Evolutionary conservation across 495 filamentous ascomycete species (phyloP).

Genomic region (Darksidea phi): DNA sequence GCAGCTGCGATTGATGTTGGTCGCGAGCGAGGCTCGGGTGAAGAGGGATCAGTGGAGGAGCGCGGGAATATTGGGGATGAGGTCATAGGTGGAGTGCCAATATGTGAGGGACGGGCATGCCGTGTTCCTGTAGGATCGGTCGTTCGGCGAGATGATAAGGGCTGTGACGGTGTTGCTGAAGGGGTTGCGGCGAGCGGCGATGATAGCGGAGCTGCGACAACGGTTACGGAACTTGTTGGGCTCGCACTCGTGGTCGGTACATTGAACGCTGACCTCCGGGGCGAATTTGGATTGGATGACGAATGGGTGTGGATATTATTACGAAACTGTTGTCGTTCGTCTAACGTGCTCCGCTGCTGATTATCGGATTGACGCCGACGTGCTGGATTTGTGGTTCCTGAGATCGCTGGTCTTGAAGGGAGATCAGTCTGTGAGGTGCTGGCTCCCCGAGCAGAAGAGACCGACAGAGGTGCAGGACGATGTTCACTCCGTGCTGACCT

Average conservation of each 20-base stretch:
- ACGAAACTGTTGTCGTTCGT: constrained; percentile 34
- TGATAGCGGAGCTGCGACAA: constrained; percentile 15
- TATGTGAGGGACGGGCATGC: constrained; percentile 15
- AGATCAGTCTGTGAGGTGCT: constrained; percentile 62
- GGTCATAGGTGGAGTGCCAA: constrained; percentile 14
- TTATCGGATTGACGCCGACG: constrained; percentile 37
- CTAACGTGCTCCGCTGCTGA: constrained; percentile 52
- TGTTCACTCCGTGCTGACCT: constrained; percentile 29
- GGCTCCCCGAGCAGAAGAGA: constrained; percentile 42
- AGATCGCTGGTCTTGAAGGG: constrained; percentile 46
- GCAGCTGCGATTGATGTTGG: constrained; percentile 40
- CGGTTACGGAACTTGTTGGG: constrained; percentile 15
- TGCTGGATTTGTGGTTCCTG: constrained; percentile 24
- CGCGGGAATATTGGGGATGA: constrained; percentile 18
- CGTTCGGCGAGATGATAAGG: constrained; percentile 25
- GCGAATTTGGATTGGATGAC: constrained; percentile 32
- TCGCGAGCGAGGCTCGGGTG: not conserved
- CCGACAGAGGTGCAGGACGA: constrained; percentile 11
- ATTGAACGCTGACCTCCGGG: constrained; percentile 30
- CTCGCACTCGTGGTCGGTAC: constrained; percentile 17
- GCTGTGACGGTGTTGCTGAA: constrained; percentile 2
- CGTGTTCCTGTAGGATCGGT: constrained; percentile 28
- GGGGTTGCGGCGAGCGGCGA: not conserved
- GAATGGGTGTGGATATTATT: constrained; percentile 22
- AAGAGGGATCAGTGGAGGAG: constrained; percentile 21